These are phyloP conservation scores for Podaxis sp. DNA, from an alignment of 768 basidiomycete genomes.

Conservation along the genomic window DNA sequence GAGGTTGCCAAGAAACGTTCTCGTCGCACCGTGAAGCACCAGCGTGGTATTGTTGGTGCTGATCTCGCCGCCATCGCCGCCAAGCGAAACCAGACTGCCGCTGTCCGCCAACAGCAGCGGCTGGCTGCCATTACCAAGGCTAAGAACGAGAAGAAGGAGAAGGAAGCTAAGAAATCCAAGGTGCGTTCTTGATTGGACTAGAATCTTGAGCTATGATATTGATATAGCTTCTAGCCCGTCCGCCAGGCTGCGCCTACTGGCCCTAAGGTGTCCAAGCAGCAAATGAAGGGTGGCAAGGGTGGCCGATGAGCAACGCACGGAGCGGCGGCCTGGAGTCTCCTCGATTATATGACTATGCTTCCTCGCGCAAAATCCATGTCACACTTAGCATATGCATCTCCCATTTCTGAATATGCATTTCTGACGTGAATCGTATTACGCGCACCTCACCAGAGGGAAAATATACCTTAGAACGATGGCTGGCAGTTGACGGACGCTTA, in stretches of 20 bases:
- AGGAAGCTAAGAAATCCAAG: conserved; percentile 90
- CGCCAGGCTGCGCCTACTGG: conserved; percentile 53
- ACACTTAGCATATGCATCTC: conserved; percentile 21
- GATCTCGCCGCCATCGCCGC: conserved; percentile 90
- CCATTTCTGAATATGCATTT: not conserved
- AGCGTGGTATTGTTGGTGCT: conserved; percentile 97
- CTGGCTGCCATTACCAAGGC: conserved; percentile 89
- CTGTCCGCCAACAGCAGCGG: conserved; percentile 77
- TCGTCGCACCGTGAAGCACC: conserved; percentile 94
- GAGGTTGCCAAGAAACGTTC: conserved; percentile 99
- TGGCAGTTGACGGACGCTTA: not conserved
- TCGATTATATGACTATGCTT: conserved; percentile 23
- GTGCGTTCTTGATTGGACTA: conserved; percentile 33
- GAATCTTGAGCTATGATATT: conserved; percentile 4
- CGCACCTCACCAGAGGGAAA: not conserved
- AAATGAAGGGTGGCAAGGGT: conserved; percentile 89
- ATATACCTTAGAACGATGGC: not conserved
- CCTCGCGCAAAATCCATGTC: conserved; percentile 24
- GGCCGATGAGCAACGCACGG: conserved; percentile 50
- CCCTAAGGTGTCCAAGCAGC: conserved; percentile 92
- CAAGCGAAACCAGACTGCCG: conserved; percentile 88
- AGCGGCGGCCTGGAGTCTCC: not conserved
- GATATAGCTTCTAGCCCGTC: conserved; percentile 41
- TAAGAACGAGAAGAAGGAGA: conserved; percentile 96
- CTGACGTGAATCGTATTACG: not conserved